phyloP scores from a whole-genome alignment of 768 basidiomycete species.

The Myochromella boudieri region DNA sequence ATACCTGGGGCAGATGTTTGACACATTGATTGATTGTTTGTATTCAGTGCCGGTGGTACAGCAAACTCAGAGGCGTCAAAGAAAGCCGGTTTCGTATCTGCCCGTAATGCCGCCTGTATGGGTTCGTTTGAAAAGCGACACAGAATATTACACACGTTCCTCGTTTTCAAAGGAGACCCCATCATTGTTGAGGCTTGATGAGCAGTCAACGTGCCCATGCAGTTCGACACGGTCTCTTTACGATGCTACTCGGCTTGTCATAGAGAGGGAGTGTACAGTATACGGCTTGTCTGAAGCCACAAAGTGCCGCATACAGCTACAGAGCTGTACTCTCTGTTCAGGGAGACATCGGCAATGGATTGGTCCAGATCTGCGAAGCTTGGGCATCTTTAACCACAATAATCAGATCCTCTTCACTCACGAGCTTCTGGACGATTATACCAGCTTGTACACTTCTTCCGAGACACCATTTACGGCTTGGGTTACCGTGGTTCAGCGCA shows the following conservation, averaged over 20 bases:
- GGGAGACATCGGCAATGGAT: too few species aligned
- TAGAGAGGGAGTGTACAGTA: conserved; percentile 2
- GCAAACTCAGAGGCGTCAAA: too few species aligned
- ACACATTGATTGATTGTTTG: too few species aligned
- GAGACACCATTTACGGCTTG: conserved; percentile 25
- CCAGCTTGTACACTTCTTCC: too few species aligned
- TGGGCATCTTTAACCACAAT: conserved; percentile 28
- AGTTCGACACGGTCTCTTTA: background rate
- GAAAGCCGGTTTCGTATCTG: too few species aligned
- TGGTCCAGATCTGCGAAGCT: conserved; percentile 19
- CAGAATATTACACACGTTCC: background rate
- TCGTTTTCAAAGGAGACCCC: background rate
- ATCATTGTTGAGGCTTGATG: background rate
- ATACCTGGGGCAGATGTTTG: too few species aligned
- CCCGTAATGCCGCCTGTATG: too few species aligned
- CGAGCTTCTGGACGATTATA: conserved; percentile 28
- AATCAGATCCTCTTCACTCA: conserved; percentile 23
- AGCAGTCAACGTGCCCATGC: background rate
- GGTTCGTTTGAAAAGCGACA: too few species aligned
- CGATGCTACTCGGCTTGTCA: background rate
- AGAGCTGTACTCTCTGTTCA: conserved; percentile 17
- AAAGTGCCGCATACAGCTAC: conserved; percentile 12
- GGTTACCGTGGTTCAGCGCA: too few species aligned
- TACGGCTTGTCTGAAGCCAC: conserved; percentile 8
- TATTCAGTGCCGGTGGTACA: too few species aligned